These are phyloP conservation scores for Albizia julibrissin DNA, from an alignment of 306 rosid species.

Conservation along the genomic window DNA sequence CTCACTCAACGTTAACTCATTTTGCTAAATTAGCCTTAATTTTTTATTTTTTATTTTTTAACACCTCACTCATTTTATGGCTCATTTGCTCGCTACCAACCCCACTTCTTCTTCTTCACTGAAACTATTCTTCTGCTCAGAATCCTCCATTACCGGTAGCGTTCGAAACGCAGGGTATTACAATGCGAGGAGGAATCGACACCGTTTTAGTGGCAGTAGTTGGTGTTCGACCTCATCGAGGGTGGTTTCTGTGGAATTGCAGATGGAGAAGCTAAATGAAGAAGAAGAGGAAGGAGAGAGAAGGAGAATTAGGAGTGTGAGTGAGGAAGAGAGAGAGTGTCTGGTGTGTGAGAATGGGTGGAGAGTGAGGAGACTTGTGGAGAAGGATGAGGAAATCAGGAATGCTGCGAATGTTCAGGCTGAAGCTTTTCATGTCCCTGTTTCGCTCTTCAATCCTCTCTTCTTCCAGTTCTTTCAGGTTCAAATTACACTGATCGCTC, in stretches of 20 bases:
- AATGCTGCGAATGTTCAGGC: conserved; percentile 72
- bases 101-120: conserved; percentile 36
- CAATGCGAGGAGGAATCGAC: conserved; percentile 21
- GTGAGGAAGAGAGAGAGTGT: conserved; percentile 24
- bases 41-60: neutral
- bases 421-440: conserved; percentile 76
- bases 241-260: conserved; percentile 37
- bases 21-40: neutral
- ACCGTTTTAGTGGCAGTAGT: neutral
- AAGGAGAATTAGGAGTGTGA: neutral
- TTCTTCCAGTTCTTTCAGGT: conserved; percentile 82
- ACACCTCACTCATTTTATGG: conserved; percentile 33
- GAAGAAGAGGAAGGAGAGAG: neutral
- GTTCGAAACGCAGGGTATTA: conserved; percentile 26
- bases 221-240: conserved; percentile 18
- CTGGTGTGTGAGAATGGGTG: conserved; percentile 71
- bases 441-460: conserved; percentile 57
- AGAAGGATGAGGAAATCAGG: conserved; percentile 62
- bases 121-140: conserved; percentile 31
- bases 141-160: conserved; percentile 19
- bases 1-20: neutral
- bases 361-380: conserved; percentile 65
- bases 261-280: conserved; percentile 24
- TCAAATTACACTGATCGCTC: neutral
- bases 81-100: conserved; percentile 50